Conservation (phyloP, 169 alveolate genomes). For the Cryptosporidium meleagridis region DNA sequence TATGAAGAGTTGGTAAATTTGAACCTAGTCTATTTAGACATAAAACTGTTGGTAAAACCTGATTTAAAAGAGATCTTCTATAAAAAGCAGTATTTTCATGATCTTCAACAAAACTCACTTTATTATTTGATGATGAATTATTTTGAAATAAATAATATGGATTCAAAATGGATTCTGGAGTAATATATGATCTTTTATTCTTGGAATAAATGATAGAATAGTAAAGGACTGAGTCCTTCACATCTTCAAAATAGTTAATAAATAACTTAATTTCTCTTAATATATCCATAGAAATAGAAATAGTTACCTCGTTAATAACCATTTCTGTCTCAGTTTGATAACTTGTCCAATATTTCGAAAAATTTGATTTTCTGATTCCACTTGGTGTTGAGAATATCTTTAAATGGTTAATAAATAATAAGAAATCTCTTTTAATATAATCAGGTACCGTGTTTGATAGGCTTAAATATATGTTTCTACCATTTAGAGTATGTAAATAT, state of each 20-base stretch:
- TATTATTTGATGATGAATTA: too few relatives aligned
- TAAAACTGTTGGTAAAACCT: slow-evolving; percentile 17
- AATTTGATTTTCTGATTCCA: not conserved
- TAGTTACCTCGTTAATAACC: slow-evolving; percentile 9
- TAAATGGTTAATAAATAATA: slow-evolving; percentile 11
- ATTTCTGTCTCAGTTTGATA: slow-evolving; percentile 24
- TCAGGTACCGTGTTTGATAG: slow-evolving; percentile 11
- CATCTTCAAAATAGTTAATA: slow-evolving; percentile 4
- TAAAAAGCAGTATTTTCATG: not conserved
- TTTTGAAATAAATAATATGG: slow-evolving; percentile 4
- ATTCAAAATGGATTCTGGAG: slow-evolving; percentile 27
- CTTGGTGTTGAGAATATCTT: slow-evolving; percentile 14
- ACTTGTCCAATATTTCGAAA: slow-evolving; percentile 33
- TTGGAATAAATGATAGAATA: not conserved
- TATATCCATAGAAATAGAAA: slow-evolving; percentile 67
- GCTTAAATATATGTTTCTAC: slow-evolving; percentile 43
- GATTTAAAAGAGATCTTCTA: slow-evolving; percentile 33
- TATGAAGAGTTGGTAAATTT: not conserved
- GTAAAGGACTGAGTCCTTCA: not conserved
- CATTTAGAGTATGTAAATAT: slow-evolving; percentile 32
- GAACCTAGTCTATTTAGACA: not conserved
- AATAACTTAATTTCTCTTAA: slow-evolving; percentile 27
- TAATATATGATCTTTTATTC: slow-evolving; percentile 8
- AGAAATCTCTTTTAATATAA: slow-evolving; percentile 29
- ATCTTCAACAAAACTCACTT: not conserved